Conservation (phyloP, 164 flowering plant genomes). For the Brasenia schreberi region DNA sequence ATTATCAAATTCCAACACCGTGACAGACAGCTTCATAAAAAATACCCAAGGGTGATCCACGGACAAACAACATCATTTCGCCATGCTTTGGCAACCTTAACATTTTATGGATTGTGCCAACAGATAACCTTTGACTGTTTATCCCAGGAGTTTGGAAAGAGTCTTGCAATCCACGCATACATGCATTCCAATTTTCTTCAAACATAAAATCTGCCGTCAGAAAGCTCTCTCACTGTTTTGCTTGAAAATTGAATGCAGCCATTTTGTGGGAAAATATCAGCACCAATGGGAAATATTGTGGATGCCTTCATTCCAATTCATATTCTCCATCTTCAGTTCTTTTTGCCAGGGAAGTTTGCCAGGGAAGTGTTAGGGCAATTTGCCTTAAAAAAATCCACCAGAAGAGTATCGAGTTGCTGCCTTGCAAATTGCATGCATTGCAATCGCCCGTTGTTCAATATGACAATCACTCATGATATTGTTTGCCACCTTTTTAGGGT, state of each 20-base stretch:
- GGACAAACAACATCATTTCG: not conserved
- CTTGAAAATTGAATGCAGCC: not conserved
- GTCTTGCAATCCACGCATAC: not conserved
- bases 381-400: not conserved
- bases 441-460: not conserved
- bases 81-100: not conserved
- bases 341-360: too few species aligned
- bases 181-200: not conserved
- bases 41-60: not conserved
- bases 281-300: not conserved
- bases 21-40: not conserved
- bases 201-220: not conserved
- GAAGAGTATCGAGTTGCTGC: not conserved
- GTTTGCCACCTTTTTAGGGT: too few species aligned
- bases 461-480: too few species aligned
- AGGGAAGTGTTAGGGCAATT: not conserved
- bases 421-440: not conserved
- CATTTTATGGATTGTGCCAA: not conserved
- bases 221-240: not conserved
- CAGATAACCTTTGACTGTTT: not conserved
- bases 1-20: not conserved
- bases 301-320: not conserved
- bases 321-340: not conserved
- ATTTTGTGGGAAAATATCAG: not conserved
- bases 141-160: not conserved